Percentiles rank a stretch among this genome's conserved stretches.
Conservation (phyloP, 2,329 filamentous ascomycete species). For the Ceratocystis ficicola region DNA sequence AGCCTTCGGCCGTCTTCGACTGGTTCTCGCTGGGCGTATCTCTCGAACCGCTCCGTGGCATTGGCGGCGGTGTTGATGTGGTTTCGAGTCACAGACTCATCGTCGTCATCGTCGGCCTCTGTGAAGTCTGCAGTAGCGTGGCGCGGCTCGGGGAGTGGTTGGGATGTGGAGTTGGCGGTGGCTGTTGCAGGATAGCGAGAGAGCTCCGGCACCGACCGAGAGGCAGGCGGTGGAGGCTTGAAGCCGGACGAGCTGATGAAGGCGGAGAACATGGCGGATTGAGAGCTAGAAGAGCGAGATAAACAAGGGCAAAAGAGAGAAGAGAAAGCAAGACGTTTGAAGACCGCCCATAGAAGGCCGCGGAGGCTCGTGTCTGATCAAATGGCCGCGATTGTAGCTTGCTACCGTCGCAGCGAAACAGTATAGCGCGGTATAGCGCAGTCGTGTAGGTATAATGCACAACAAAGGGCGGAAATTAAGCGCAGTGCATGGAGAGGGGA, state of each 20-base stretch:
- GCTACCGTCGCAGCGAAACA: neutral
- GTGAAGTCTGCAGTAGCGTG: constrained; percentile 55
- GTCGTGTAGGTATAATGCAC: too few species aligned
- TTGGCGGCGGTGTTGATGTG: constrained; percentile 31
- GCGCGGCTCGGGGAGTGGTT: constrained; percentile 28
- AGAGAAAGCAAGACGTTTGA: neutral
- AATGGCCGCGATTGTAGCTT: neutral
- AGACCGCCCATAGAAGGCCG: neutral
- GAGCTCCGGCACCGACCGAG: constrained; percentile 18
- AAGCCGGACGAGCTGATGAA: constrained; percentile 6
- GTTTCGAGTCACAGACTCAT: constrained; percentile 25
- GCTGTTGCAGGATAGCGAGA: constrained; percentile 8
- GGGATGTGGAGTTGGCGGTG: constrained; percentile 2
- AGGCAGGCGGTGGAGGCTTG: constrained; percentile 13
- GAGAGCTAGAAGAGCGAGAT: neutral
- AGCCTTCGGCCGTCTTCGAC: constrained; percentile 25
- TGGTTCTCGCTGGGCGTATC: constrained; percentile 22
- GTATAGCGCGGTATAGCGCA: too few species aligned
- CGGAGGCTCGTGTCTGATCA: neutral
- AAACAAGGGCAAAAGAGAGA: neutral
- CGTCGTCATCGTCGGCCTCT: constrained; percentile 45
- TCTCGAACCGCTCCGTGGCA: constrained; percentile 23
- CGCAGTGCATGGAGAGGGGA: neutral
- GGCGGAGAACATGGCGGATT: constrained; percentile 17
- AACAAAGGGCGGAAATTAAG: neutral